Conservation (phyloP, 768 basidiomycete species). For the Pleurotus sapidus region DNA sequence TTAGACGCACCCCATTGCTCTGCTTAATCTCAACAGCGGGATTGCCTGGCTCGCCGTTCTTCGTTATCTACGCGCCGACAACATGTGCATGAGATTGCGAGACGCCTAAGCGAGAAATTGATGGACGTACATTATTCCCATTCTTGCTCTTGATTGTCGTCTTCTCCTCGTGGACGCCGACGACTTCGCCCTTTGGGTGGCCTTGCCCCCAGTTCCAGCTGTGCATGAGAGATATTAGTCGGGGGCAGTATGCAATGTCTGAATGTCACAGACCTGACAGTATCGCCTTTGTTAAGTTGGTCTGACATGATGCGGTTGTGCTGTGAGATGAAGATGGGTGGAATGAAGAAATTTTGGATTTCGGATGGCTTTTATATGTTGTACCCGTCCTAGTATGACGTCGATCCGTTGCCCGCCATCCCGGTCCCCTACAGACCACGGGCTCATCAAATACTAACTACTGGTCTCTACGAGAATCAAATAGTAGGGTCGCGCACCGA, state of each 20-base stretch:
- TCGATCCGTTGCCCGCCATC: no score
- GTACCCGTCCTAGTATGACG: no score
- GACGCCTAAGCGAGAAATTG: no score
- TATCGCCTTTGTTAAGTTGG: not conserved
- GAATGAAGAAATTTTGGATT: no score
- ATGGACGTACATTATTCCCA: not conserved
- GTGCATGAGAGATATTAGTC: not conserved
- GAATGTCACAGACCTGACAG: not conserved
- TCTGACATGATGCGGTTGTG: not conserved
- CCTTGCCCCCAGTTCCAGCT: constrained; percentile 8
- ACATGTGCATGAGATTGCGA: no score
- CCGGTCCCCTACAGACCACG: no score
- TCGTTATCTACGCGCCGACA: not conserved
- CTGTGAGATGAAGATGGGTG: no score
- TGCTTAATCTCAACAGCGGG: not conserved
- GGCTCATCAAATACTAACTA: no score
- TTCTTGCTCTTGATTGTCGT: constrained; percentile 5
- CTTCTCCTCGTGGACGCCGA: not conserved
- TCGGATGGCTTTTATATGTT: no score
- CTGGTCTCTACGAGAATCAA: no score
- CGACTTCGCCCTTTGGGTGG: not conserved
- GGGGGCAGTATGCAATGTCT: not conserved
- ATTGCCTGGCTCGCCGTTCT: not conserved
- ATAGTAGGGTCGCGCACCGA: no score
- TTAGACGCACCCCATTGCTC: not conserved